phyloP scores from a whole-genome alignment of 1,139 yeast genomes.

The Kodamaea plutei region DNA sequence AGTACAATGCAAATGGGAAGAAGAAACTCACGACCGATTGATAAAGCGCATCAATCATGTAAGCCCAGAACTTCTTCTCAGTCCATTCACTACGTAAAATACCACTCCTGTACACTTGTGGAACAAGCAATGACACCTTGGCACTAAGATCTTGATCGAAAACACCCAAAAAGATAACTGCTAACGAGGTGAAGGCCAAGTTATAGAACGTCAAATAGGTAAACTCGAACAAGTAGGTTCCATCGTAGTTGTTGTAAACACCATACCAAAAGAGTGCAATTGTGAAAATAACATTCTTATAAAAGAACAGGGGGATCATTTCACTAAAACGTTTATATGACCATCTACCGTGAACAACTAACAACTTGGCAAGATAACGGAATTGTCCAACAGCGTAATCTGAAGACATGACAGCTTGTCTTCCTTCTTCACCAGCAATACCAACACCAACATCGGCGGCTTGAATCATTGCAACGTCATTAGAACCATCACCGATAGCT shows the following conservation, averaged over 20 bases:
- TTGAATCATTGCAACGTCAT: conserved; percentile 98
- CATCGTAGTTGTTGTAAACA: conserved; percentile 79
- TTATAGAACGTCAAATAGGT: conserved; percentile 90
- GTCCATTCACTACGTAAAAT: conserved; percentile 81
- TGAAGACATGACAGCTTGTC: conserved; percentile 97
- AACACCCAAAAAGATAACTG: conserved; percentile 85
- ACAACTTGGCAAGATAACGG: conserved; percentile 70
- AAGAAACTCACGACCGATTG: conserved; percentile 84
- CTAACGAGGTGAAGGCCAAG: conserved; percentile 91
- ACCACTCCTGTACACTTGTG: conserved; percentile 84
- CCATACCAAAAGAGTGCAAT: conserved; percentile 93
- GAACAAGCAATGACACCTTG: conserved; percentile 77
- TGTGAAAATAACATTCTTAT: conserved; percentile 86
- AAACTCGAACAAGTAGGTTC: conserved; percentile 86
- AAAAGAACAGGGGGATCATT: conserved; percentile 92
- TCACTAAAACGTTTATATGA: conserved; percentile 87
- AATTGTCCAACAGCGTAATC: conserved; percentile 97
- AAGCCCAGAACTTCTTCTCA: conserved; percentile 71
- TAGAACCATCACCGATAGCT: conserved; percentile 97
- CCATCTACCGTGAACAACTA: conserved; percentile 95
- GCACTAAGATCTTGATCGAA: conserved; percentile 92
- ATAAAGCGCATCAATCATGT: conserved; percentile 83
- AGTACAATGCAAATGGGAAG: conserved; percentile 75
- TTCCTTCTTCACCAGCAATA: conserved; percentile 97
- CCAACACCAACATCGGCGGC: conserved; percentile 98